Conservation (phyloP, 805 yeast genomes). For the Naumovozyma dairenensis region DNA sequence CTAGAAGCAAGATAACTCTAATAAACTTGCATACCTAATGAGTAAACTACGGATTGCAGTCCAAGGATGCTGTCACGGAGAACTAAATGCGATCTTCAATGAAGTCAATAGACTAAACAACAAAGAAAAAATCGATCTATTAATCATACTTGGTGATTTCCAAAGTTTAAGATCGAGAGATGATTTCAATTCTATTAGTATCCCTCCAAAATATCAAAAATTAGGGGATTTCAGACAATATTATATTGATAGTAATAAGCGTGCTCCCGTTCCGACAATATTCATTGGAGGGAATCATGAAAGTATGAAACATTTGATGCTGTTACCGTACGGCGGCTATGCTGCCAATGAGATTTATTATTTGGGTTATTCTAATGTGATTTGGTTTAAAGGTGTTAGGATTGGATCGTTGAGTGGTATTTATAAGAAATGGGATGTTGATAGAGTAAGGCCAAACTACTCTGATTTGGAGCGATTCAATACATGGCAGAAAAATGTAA, state of each 20-base stretch:
- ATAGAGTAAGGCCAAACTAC: conserved; percentile 42
- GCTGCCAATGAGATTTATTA: conserved; percentile 82
- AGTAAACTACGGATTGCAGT: conserved; percentile 43
- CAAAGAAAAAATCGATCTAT: conserved; percentile 37
- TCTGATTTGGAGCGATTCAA: conserved; percentile 25
- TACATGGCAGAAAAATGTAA: conserved; percentile 18
- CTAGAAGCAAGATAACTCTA: too few species aligned
- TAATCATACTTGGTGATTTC: conserved; percentile 85
- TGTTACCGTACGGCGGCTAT: conserved; percentile 82
- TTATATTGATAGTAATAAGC: conserved; percentile 40
- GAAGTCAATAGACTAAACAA: conserved; percentile 20
- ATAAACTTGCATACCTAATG: too few species aligned
- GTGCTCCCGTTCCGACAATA: conserved; percentile 68
- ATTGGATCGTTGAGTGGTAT: conserved; percentile 85
- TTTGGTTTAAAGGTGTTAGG: conserved; percentile 66
- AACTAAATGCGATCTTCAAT: conserved; percentile 48
- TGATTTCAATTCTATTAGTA: conserved; percentile 63
- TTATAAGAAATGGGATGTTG: conserved; percentile 44
- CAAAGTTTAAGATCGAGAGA: conserved; percentile 59
- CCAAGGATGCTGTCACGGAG: conserved; percentile 90
- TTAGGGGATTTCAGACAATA: conserved; percentile 77
- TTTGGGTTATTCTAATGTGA: conserved; percentile 65
- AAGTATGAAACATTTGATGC: conserved; percentile 65
- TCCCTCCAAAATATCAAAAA: conserved; percentile 65
- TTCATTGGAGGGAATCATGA: conserved; percentile 97